Evolutionary conservation across 352 stramenopile genomes (phyloP).

Genomic region (Globisporangium alternatum): DNA sequence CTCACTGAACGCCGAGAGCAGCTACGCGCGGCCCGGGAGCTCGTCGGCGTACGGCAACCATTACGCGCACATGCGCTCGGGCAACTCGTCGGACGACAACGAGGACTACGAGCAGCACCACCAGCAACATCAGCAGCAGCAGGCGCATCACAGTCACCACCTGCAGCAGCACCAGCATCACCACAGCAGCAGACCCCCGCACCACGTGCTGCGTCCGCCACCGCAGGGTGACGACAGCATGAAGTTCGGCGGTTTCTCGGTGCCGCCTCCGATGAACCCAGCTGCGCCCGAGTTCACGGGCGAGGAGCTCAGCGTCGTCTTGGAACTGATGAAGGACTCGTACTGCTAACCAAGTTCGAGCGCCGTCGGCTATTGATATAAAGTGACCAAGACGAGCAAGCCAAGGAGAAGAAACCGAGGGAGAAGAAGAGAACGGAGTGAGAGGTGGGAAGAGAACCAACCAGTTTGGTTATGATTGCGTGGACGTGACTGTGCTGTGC

Average conservation of each 20-base stretch:
- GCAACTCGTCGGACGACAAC: constrained; percentile 23
- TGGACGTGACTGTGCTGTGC: constrained; percentile 11
- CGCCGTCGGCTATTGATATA: constrained; percentile 8
- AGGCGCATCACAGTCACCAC: constrained; percentile 25
- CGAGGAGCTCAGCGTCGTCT: constrained; percentile 71
- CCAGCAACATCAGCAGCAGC: constrained; percentile 17
- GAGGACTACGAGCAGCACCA: constrained; percentile 35
- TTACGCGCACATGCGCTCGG: constrained; percentile 27
- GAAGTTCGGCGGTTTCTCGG: constrained; percentile 49
- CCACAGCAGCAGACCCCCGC: constrained; percentile 25
- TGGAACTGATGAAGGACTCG: constrained; percentile 82
- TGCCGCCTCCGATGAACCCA: constrained; percentile 63
- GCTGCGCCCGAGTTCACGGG: constrained; percentile 69
- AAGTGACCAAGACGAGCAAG: constrained; percentile 10
- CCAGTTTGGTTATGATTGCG: neutral
- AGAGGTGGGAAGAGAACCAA: neutral
- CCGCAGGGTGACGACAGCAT: constrained; percentile 38
- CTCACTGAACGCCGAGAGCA: constrained; percentile 27
- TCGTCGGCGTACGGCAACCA: constrained; percentile 25
- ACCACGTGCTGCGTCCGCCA: constrained; percentile 61
- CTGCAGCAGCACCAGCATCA: constrained; percentile 31
- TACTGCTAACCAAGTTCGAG: constrained; percentile 26
- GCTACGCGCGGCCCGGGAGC: constrained; percentile 6
- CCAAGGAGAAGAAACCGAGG: neutral
- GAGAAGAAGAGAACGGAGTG: neutral